Conservation (phyloP, 495 filamentous ascomycete genomes). For the Saxophila tyrrhenica region DNA sequence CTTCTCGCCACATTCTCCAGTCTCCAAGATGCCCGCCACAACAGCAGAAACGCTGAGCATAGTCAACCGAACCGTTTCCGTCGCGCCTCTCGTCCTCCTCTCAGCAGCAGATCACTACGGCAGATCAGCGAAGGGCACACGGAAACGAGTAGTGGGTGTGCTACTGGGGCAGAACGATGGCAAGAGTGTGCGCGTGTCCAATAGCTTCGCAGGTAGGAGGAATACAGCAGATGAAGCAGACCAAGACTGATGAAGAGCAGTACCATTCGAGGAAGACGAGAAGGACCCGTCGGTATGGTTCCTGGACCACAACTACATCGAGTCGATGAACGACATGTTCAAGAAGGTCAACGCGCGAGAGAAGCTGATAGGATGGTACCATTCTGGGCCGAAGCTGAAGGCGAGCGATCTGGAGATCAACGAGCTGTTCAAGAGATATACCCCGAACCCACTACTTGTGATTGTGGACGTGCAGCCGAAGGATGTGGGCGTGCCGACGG, state of each 20-base stretch:
- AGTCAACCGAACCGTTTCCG: slow-evolving; percentile 85
- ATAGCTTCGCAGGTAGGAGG: slow-evolving; percentile 86
- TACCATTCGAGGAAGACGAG: slow-evolving; percentile 97
- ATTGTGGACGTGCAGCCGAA: slow-evolving; percentile 99
- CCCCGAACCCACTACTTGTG: slow-evolving; percentile 86
- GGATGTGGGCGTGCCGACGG: slow-evolving; percentile 93
- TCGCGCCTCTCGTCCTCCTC: slow-evolving; percentile 94
- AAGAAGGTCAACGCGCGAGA: slow-evolving; percentile 99
- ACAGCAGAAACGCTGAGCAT: slow-evolving; percentile 89
- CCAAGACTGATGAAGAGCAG: slow-evolving; percentile 34
- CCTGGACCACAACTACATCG: slow-evolving; percentile 97
- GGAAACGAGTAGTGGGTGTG: slow-evolving; percentile 92
- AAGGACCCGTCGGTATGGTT: slow-evolving; percentile 99
- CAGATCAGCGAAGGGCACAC: slow-evolving; percentile 75
- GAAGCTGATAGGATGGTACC: slow-evolving; percentile 99
- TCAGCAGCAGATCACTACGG: slow-evolving; percentile 98
- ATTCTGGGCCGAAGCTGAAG: slow-evolving; percentile 92
- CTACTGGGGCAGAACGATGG: slow-evolving; percentile 91
- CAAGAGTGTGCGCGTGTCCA: slow-evolving; percentile 89
- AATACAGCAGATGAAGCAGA: neutral
- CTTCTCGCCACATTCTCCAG: neutral
- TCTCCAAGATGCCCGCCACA: slow-evolving; percentile 69
- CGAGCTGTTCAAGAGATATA: slow-evolving; percentile 98
- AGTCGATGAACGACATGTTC: slow-evolving; percentile 99
- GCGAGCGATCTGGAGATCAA: slow-evolving; percentile 98